phyloP scores from a whole-genome alignment of 768 basidiomycete species.

The Lactifluus echinatus region DNA sequence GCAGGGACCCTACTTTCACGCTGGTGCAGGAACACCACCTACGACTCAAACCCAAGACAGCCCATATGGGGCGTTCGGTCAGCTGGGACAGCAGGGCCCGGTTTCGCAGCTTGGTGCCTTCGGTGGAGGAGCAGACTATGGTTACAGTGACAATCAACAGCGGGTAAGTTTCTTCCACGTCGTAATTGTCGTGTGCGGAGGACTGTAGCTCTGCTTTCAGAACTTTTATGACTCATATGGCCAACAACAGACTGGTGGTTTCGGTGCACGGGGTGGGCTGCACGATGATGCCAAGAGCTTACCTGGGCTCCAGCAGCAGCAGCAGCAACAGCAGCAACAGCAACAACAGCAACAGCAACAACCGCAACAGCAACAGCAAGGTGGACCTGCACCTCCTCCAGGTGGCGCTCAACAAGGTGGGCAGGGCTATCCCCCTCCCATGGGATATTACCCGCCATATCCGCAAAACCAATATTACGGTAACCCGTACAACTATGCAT shows the following conservation, averaged over 20 bases:
- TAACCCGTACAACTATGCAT: constrained; percentile 53
- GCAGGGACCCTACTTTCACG: constrained; percentile 59
- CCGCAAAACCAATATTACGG: constrained; percentile 74
- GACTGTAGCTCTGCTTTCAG: constrained; percentile 30
- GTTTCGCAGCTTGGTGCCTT: constrained; percentile 46
- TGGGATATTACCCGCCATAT: constrained; percentile 55
- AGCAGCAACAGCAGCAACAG: constrained; percentile 47
- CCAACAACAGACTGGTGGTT: constrained; percentile 51
- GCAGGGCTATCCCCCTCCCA: constrained; percentile 53
- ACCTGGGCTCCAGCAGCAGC: constrained; percentile 48
- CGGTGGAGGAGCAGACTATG: constrained; percentile 49
- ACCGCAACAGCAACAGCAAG: constrained; percentile 43
- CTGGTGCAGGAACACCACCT: constrained; percentile 55
- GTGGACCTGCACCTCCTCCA: constrained; percentile 46
- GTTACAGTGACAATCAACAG: constrained; percentile 53
- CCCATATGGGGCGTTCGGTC: constrained; percentile 60
- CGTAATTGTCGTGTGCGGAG: constrained; percentile 1
- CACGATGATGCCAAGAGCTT: constrained; percentile 75
- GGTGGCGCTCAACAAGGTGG: constrained; percentile 55
- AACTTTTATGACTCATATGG: constrained; percentile 65
- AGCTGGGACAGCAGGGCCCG: constrained; percentile 44
- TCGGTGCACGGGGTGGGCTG: constrained; percentile 54
- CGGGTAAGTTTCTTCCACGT: constrained; percentile 39
- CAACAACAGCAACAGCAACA: constrained; percentile 43
- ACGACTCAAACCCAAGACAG: constrained; percentile 53